Conservation (phyloP, 2,329 filamentous ascomycete species). For the Cercospora sojina region DNA sequence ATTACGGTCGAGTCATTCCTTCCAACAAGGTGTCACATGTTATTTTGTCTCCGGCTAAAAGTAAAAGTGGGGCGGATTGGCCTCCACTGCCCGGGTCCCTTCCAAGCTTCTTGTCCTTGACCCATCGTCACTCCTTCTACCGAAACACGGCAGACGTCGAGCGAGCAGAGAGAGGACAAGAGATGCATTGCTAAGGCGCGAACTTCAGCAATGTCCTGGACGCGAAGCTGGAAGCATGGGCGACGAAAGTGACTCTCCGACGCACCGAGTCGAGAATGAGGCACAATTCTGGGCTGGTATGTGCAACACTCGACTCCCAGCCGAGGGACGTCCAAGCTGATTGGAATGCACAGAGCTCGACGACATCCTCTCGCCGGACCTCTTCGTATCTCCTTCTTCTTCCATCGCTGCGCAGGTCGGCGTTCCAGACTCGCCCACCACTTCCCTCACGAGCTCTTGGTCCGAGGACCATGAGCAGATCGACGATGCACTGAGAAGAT, state of each 20-base stretch:
- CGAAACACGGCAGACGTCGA: background rate
- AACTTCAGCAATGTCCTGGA: slow-evolving; percentile 6
- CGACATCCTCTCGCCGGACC: slow-evolving; percentile 52
- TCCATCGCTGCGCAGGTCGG: background rate
- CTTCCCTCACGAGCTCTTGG: slow-evolving; percentile 43
- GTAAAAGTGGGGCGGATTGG: background rate
- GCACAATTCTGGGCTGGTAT: slow-evolving; percentile 87
- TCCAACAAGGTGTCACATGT: background rate
- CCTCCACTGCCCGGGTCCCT: background rate
- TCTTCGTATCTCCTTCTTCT: background rate
- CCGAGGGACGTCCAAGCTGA: background rate
- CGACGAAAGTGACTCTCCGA: slow-evolving; percentile 54
- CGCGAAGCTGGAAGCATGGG: slow-evolving; percentile 45
- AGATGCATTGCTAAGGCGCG: background rate
- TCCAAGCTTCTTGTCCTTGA: background rate
- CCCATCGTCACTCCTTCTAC: background rate
- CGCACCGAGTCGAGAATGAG: slow-evolving; percentile 69
- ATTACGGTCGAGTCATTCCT: no score
- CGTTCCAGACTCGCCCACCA: background rate
- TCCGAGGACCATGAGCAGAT: slow-evolving; percentile 66
- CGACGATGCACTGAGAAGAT: slow-evolving; percentile 82
- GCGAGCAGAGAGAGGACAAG: background rate
- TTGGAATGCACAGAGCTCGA: slow-evolving; percentile 57
- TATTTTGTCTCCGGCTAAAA: background rate
- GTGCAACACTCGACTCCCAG: slow-evolving; percentile 27